Conservation (phyloP, 2,329 filamentous ascomycete genomes). For the Aureobasidium sp. region DNA sequence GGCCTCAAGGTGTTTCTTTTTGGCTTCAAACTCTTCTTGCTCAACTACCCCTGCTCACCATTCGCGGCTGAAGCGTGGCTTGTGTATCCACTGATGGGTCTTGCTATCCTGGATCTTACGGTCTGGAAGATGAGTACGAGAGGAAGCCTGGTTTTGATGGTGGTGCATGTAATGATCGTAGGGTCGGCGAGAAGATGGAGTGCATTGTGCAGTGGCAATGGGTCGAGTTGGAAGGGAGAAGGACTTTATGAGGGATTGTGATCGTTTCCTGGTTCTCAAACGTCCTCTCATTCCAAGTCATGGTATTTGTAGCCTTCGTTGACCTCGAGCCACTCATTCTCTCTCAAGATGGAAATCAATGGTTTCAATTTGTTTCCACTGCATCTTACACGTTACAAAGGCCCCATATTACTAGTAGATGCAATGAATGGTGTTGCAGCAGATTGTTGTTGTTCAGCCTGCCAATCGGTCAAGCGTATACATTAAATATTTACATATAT, state of each 20-base stretch:
- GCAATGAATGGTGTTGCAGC: no score
- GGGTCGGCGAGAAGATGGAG: slow-evolving; percentile 21
- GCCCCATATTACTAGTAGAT: no score
- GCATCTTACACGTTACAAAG: no score
- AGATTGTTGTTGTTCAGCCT: background rate
- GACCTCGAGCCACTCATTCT: no score
- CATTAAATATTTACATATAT: background rate
- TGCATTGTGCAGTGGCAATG: background rate
- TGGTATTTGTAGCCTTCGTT: no score
- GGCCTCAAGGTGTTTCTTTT: slow-evolving; percentile 52
- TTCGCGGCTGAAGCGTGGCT: slow-evolving; percentile 56
- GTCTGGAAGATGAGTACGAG: slow-evolving; percentile 22
- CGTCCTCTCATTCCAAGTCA: no score
- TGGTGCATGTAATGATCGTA: slow-evolving; percentile 40
- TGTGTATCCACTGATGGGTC: slow-evolving; percentile 55
- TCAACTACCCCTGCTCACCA: slow-evolving; percentile 63
- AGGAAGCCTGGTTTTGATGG: slow-evolving; percentile 33
- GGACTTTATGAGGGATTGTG: background rate
- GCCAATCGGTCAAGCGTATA: background rate
- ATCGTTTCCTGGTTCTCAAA: background rate
- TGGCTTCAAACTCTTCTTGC: slow-evolving; percentile 55
- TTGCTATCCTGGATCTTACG: slow-evolving; percentile 61
- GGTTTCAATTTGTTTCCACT: no score
- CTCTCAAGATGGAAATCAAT: no score
- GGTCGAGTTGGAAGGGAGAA: background rate